Conservation (phyloP, 2,329 filamentous ascomycete species). For the Penicillium capsulatum region DNA sequence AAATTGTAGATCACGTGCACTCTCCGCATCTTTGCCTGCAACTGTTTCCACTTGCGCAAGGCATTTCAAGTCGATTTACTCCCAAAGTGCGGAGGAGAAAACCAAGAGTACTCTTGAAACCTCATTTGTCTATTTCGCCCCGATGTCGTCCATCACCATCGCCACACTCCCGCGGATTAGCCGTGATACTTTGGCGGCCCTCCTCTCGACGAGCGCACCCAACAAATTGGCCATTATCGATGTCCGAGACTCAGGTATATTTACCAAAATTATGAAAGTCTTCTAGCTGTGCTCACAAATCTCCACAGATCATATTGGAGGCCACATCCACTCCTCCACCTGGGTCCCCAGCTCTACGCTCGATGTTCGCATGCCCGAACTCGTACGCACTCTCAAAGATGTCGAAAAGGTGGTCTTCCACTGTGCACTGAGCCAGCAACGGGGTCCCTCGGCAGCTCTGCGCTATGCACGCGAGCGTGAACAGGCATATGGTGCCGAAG, state of each 20-base stretch:
- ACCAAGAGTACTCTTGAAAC: not conserved
- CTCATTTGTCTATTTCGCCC: not conserved
- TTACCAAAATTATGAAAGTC: not conserved
- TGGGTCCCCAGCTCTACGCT: conserved; percentile 72
- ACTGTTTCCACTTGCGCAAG: too few species aligned
- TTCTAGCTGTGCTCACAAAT: not conserved
- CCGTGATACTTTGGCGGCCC: conserved; percentile 62
- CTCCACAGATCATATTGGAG: conserved; percentile 73
- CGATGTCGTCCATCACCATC: conserved; percentile 56
- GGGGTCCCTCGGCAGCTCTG: conserved; percentile 79
- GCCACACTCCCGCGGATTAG: conserved; percentile 63
- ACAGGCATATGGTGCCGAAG: conserved; percentile 43
- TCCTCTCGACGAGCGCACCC: conserved; percentile 51
- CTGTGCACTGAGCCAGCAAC: conserved; percentile 85
- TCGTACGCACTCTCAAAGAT: conserved; percentile 71
- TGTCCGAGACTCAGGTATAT: conserved; percentile 74
- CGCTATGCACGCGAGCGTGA: conserved; percentile 65
- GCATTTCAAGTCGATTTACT: too few species aligned
- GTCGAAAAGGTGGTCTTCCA: conserved; percentile 90
- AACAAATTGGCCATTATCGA: conserved; percentile 70
- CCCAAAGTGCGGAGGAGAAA: not conserved
- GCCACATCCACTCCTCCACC: conserved; percentile 73
- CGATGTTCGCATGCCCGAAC: conserved; percentile 71
- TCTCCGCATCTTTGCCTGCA: conserved; percentile 2
- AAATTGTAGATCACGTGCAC: conserved; percentile 27